These are phyloP conservation scores for Stemphylium beticola DNA, from an alignment of 2,329 filamentous ascomycete genomes.

Conservation along the genomic window DNA sequence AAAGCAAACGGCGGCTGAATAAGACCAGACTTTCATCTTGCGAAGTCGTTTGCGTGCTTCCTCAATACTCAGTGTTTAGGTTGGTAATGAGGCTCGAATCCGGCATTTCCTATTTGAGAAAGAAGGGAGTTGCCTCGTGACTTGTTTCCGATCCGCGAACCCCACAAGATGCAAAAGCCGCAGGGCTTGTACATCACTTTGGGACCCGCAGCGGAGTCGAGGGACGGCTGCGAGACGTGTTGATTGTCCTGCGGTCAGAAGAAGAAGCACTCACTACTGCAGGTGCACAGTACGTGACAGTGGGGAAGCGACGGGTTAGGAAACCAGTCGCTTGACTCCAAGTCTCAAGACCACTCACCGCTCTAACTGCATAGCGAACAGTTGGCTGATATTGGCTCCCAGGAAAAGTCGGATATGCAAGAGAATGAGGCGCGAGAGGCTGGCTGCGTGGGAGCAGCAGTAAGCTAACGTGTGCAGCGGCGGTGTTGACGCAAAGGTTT, in stretches of 20 bases:
- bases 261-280: conserved; percentile 33
- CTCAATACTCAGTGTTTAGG: not conserved
- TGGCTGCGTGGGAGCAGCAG: conserved; percentile 1
- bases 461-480: not conserved
- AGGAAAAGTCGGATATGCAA: not conserved
- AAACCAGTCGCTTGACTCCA: conserved; percentile 22
- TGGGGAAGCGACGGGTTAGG: conserved; percentile 20
- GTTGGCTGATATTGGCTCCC: not conserved
- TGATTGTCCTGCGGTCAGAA: conserved; percentile 16
- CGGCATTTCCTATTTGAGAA: too few relatives aligned
- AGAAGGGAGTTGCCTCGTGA: conserved; percentile 3
- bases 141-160: conserved; percentile 8
- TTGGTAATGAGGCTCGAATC: too few relatives aligned
- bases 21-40: too few relatives aligned
- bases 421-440: conserved; percentile 12
- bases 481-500: conserved; percentile 4
- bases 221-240: conserved; percentile 17
- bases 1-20: too few relatives aligned
- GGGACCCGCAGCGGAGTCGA: not conserved
- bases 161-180: conserved; percentile 16
- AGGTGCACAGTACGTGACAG: conserved; percentile 31
- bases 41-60: not conserved
- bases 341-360: conserved; percentile 34
- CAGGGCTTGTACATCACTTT: not conserved
- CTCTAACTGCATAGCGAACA: conserved; percentile 1